Evolutionary conservation across 164 flowering plant genomes (phyloP).

Genomic region (Sextonia rubra): DNA sequence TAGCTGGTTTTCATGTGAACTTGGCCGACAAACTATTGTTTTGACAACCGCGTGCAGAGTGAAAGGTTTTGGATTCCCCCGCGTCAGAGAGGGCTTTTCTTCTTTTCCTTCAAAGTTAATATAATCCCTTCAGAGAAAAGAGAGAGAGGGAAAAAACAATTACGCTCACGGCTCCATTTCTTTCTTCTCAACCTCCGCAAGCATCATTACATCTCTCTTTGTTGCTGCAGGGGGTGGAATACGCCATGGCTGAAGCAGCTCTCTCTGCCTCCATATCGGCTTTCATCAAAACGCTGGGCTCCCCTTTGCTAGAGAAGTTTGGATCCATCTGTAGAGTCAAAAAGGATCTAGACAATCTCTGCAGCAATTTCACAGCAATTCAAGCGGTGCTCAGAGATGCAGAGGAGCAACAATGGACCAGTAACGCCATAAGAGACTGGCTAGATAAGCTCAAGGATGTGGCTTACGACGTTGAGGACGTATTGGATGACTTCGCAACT

Average conservation of each 20-base stretch:
- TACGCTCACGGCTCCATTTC: too few species aligned
- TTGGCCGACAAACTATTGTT: too few species aligned
- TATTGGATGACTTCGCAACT: conserved; percentile 2
- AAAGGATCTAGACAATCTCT: not conserved
- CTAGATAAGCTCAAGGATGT: not conserved
- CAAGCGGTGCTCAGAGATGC: conserved; percentile 22
- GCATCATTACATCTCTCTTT: too few species aligned
- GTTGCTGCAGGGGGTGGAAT: too few species aligned
- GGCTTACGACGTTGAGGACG: conserved; percentile 7
- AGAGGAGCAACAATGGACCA: conserved; percentile 19
- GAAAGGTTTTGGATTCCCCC: too few species aligned
- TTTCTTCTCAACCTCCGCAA: too few species aligned
- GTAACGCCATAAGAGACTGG: conserved; percentile 10
- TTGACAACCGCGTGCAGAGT: too few species aligned
- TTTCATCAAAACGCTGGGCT: not conserved
- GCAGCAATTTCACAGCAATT: not conserved
- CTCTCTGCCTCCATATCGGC: not conserved
- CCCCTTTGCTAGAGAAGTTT: not conserved
- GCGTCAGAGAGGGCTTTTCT: too few species aligned
- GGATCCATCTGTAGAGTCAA: not conserved
- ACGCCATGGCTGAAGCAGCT: not conserved
- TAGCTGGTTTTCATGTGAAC: too few species aligned
- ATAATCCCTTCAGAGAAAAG: too few species aligned
- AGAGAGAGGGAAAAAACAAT: too few species aligned
- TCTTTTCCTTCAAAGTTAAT: too few species aligned